Conservation (phyloP, 768 basidiomycete species). For the Tylopilus plumbeoviolaceoides region DNA sequence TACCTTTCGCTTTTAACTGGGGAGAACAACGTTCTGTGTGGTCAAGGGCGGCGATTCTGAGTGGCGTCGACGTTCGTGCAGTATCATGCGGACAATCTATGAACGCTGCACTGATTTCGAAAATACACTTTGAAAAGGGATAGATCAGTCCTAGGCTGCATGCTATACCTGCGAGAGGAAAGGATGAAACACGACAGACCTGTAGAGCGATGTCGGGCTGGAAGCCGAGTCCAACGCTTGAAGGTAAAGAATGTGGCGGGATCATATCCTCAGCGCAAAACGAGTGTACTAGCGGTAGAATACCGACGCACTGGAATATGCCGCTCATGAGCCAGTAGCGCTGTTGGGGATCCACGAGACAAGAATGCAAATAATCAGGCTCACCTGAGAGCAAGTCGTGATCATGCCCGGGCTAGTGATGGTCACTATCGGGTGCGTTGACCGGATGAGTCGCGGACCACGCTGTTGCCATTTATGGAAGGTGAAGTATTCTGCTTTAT, state of each 20-base stretch:
- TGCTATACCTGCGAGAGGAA: constrained; percentile 1
- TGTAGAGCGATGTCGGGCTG: not conserved
- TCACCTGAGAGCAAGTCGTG: not conserved
- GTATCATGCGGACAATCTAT: constrained; percentile 1
- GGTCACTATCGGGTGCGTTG: too few relatives aligned
- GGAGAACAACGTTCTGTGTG: constrained; percentile 7
- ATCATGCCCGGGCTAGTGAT: too few relatives aligned
- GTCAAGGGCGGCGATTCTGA: too few relatives aligned
- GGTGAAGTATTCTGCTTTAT: too few relatives aligned
- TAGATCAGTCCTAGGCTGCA: not conserved
- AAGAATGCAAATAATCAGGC: not conserved
- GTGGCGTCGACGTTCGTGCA: constrained; percentile 14
- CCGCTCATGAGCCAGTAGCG: not conserved
- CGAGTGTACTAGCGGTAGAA: too few relatives aligned
- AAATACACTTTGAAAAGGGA: not conserved
- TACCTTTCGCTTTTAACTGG: constrained; percentile 17
- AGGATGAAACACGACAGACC: constrained; percentile 7
- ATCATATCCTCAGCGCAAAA: not conserved
- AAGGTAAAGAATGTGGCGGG: constrained; percentile 20
- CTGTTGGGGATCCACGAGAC: constrained; percentile 5
- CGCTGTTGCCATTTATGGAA: too few relatives aligned
- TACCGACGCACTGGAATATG: constrained; percentile 11
- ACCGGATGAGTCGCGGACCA: too few relatives aligned
- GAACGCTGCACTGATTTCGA: not conserved
- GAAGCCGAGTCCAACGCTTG: constrained; percentile 1